Evolutionary conservation across 176 grass and related monocot genomes (phyloP).

Genomic region (Dactylis glomerata): DNA sequence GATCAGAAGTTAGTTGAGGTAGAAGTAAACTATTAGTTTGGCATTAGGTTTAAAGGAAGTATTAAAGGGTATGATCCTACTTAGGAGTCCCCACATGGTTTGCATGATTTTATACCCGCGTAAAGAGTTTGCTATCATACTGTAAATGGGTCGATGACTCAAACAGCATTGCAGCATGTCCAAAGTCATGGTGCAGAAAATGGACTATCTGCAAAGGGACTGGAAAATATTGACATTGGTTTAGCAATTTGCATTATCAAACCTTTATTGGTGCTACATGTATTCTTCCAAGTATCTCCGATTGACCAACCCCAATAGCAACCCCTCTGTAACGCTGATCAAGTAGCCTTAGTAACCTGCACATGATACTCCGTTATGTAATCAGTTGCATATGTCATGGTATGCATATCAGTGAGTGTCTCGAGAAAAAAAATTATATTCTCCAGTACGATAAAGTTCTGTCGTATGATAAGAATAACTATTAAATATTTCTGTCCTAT

Average conservation of each 20-base stretch:
- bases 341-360: conserved; percentile 92
- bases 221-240: conserved; percentile 9
- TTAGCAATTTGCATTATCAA: conserved; percentile 15
- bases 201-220: neutral
- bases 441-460: neutral
- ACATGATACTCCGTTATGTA: neutral
- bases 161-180: conserved; percentile 3
- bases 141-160: neutral
- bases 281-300: conserved; percentile 92
- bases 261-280: conserved; percentile 99
- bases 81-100: neutral
- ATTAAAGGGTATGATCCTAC: conserved; percentile 12
- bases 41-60: neutral
- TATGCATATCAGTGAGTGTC: neutral
- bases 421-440: neutral
- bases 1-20: neutral
- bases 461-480: neutral
- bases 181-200: neutral
- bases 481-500: neutral
- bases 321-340: conserved; percentile 82
- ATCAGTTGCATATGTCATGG: conserved; percentile 20
- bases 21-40: neutral
- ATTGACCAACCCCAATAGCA: conserved; percentile 96
- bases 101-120: neutral
- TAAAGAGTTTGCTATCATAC: conserved; percentile 16